Evolutionary conservation across 1,284 basidiomycete species (phyloP).

Genomic region (Rhodotorula mucilaginosa): DNA sequence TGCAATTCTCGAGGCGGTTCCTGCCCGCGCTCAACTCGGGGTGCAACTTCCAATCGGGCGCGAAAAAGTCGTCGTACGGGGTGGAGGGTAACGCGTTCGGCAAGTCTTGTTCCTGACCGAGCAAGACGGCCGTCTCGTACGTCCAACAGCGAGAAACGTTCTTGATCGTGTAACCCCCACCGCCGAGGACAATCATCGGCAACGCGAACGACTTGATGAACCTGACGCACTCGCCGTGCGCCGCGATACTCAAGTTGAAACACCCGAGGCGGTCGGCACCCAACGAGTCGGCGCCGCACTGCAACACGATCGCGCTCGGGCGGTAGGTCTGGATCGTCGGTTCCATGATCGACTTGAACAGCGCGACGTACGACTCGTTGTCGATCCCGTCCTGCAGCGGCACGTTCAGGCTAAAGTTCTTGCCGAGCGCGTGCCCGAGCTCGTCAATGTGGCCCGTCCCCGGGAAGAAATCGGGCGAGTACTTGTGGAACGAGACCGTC

Average conservation of each 20-base stretch:
- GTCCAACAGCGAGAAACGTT: conserved; percentile 99
- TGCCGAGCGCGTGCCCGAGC: conserved; percentile 77
- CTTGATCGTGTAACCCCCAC: conserved; percentile 89
- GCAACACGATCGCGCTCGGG: conserved; percentile 87
- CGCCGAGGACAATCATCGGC: conserved; percentile 85
- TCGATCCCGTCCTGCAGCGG: conserved; percentile 95
- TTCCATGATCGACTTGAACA: conserved; percentile 95
- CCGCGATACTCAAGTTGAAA: conserved; percentile 98
- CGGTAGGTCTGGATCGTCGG: conserved; percentile 87
- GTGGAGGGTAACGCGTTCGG: conserved; percentile 84
- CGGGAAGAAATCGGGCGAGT: conserved; percentile 97
- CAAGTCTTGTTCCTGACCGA: conserved; percentile 66
- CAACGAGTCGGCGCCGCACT: conserved; percentile 95
- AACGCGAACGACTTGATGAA: conserved; percentile 90
- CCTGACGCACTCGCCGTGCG: conserved; percentile 95
- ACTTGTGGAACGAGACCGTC: conserved; percentile 99
- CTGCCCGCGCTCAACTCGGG: conserved; percentile 73
- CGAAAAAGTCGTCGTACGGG: conserved; percentile 90
- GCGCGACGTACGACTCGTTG: conserved; percentile 90
- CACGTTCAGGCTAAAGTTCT: conserved; percentile 94
- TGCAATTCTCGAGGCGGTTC: conserved; percentile 82
- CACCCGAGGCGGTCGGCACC: conserved; percentile 92
- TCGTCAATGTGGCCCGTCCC: conserved; percentile 91
- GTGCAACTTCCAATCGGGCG: conserved; percentile 86
- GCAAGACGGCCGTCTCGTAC: conserved; percentile 93